A percentile compares a stretch with the other conserved stretches of the same genome.
Conservation (phyloP, 1,284 basidiomycete species). For the Sporisorium scitamineum region DNA sequence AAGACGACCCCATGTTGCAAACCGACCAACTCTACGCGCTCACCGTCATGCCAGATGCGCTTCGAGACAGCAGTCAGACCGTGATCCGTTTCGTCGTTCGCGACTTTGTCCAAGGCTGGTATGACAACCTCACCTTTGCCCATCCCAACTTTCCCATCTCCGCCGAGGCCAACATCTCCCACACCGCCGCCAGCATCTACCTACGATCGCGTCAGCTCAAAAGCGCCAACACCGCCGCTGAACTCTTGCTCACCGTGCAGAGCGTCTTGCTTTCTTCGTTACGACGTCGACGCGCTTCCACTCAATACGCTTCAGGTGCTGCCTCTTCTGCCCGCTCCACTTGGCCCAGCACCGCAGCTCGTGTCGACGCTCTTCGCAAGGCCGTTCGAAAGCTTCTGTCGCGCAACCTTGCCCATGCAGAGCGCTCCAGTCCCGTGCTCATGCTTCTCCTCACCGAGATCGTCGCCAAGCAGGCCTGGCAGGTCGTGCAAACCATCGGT, state of each 20-base stretch:
- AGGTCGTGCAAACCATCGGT: constrained; percentile 55
- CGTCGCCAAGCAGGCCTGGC: constrained; percentile 59
- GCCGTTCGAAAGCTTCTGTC: constrained; percentile 55
- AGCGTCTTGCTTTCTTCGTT: constrained; percentile 58
- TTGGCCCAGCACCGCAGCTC: constrained; percentile 52
- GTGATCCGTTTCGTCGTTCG: constrained; percentile 53
- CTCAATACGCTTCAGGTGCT: not conserved
- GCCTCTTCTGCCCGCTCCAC: constrained; percentile 25
- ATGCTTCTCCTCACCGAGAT: constrained; percentile 57
- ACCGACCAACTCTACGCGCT: constrained; percentile 30
- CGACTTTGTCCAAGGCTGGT: constrained; percentile 63
- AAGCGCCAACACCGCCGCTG: constrained; percentile 52
- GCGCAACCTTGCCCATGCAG: constrained; percentile 45
- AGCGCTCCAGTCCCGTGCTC: constrained; percentile 50
- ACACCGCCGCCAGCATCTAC: constrained; percentile 52
- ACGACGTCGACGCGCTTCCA: constrained; percentile 32
- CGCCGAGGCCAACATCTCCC: constrained; percentile 55
- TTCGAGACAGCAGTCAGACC: constrained; percentile 42
- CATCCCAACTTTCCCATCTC: constrained; percentile 55
- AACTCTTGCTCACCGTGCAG: constrained; percentile 57
- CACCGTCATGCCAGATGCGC: constrained; percentile 37
- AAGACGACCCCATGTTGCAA: constrained; percentile 16
- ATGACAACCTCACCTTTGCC: constrained; percentile 56
- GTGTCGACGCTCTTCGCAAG: constrained; percentile 53
- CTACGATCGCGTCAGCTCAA: constrained; percentile 37